Conservation (phyloP, 768 basidiomycete species). For the Pulveroboletus sp. region DNA sequence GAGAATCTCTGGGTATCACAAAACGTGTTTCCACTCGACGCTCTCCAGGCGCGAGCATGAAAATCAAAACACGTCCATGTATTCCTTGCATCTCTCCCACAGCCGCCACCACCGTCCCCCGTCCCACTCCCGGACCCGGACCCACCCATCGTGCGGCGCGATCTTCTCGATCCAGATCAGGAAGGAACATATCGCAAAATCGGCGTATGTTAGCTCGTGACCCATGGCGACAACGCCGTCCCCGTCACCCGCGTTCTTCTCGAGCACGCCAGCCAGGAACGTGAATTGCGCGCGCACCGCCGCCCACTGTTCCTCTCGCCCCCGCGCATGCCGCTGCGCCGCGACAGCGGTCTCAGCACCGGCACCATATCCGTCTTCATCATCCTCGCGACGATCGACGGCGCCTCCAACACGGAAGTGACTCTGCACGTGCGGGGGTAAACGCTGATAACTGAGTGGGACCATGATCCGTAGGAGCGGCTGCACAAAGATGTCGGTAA, state of each 20-base stretch:
- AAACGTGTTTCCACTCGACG: neutral
- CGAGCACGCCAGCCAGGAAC: slow-evolving; percentile 58
- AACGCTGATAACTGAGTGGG: slow-evolving; percentile 58
- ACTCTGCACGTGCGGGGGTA: slow-evolving; percentile 51
- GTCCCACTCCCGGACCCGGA: slow-evolving; percentile 63
- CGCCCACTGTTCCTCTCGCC: slow-evolving; percentile 61
- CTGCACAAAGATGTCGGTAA: slow-evolving; percentile 60
- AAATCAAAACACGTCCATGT: slow-evolving; percentile 61
- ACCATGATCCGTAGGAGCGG: slow-evolving; percentile 68
- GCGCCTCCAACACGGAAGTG: slow-evolving; percentile 36
- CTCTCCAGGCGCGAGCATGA: neutral
- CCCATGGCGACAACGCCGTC: slow-evolving; percentile 63
- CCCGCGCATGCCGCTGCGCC: slow-evolving; percentile 22
- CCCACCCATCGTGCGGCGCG: slow-evolving; percentile 71
- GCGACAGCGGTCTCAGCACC: neutral
- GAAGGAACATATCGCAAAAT: slow-evolving; percentile 68
- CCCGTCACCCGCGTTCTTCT: slow-evolving; percentile 61
- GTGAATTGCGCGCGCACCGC: slow-evolving; percentile 64
- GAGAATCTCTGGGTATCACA: neutral
- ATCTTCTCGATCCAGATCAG: slow-evolving; percentile 72
- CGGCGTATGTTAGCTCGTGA: slow-evolving; percentile 62
- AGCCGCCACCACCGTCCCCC: slow-evolving; percentile 62
- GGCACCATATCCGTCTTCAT: neutral
- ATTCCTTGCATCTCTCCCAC: slow-evolving; percentile 55
- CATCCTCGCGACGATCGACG: neutral